Conservation (phyloP, 176 grass and related monocot genomes). For the Cenchrus purpureus region DNA sequence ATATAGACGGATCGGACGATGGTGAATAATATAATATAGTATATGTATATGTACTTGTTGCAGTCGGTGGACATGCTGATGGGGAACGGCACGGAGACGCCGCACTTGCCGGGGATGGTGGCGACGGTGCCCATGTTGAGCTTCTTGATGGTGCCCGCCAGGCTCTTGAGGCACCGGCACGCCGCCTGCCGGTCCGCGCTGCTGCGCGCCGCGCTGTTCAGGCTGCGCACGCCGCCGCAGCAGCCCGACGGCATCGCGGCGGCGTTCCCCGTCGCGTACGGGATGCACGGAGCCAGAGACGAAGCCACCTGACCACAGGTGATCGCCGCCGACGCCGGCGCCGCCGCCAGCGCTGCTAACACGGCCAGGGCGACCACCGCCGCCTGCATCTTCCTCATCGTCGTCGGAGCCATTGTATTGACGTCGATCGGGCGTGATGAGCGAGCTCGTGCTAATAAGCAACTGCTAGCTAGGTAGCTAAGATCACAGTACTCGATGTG, state of each 20-base stretch:
- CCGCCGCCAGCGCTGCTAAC: background rate
- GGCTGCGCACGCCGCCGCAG: constrained; percentile 46
- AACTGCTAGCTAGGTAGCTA: no score
- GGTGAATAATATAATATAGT: constrained; percentile 39
- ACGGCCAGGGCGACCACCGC: background rate
- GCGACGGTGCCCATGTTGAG: constrained; percentile 38
- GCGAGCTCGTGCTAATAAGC: no score
- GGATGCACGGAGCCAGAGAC: constrained; percentile 39
- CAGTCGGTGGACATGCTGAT: constrained; percentile 61
- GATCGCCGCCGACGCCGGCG: constrained; percentile 37
- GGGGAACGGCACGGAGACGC: constrained; percentile 48
- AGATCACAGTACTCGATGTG: no score
- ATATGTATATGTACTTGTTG: constrained; percentile 37
- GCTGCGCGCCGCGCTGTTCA: background rate
- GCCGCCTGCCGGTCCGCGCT: constrained; percentile 27
- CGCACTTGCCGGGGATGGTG: constrained; percentile 47
- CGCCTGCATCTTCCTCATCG: background rate
- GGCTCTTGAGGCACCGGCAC: constrained; percentile 46
- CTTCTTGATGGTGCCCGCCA: constrained; percentile 24
- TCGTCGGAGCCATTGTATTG: background rate
- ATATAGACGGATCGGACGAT: constrained; percentile 46
- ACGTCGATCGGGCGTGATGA: no score
- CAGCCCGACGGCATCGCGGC: background rate
- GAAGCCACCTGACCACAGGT: constrained; percentile 52
- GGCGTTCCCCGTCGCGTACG: constrained; percentile 39